Conservation (phyloP, 768 basidiomycete species). For the Mycena metata region DNA sequence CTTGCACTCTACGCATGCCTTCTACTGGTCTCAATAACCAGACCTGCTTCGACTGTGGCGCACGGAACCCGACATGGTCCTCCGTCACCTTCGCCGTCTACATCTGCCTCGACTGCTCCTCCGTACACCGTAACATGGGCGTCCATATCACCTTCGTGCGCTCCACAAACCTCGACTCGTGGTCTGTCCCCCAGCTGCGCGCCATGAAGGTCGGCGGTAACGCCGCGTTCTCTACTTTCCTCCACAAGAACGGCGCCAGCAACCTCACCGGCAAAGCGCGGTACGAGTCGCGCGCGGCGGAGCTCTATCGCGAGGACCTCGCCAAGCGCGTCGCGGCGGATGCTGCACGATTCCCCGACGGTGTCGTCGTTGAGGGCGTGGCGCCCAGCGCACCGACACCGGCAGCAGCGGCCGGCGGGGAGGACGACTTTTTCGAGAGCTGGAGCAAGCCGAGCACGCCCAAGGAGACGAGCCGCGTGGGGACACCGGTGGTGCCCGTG, state of each 20-base stretch:
- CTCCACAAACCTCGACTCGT: slow-evolving; percentile 96
- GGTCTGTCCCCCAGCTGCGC: slow-evolving; percentile 92
- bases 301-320: slow-evolving; percentile 94
- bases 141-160: slow-evolving; percentile 98
- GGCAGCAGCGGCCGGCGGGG: slow-evolving; percentile 57
- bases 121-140: slow-evolving; percentile 95
- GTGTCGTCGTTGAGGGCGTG: slow-evolving; percentile 88
- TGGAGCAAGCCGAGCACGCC: slow-evolving; percentile 91
- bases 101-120: slow-evolving; percentile 98
- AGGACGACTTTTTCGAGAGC: slow-evolving; percentile 96
- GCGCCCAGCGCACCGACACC: slow-evolving; percentile 59
- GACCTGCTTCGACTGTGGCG: slow-evolving; percentile 95
- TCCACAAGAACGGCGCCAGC: slow-evolving; percentile 85
- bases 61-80: slow-evolving; percentile 98
- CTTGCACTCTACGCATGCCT: no score
- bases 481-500: slow-evolving; percentile 37
- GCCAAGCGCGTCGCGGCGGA: slow-evolving; percentile 86
- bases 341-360: slow-evolving; percentile 75
- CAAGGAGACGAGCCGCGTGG: slow-evolving; percentile 48
- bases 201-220: slow-evolving; percentile 98
- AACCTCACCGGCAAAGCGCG: slow-evolving; percentile 85
- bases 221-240: slow-evolving; percentile 87
- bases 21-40: slow-evolving; percentile 45
- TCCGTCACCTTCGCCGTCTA: slow-evolving; percentile 97
- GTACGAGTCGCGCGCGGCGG: slow-evolving; percentile 87